Percentiles rank a stretch among this genome's conserved stretches.
These are phyloP conservation scores for Myxozyma kluyveri DNA, from an alignment of 805 yeast species.

Conservation along the genomic window DNA sequence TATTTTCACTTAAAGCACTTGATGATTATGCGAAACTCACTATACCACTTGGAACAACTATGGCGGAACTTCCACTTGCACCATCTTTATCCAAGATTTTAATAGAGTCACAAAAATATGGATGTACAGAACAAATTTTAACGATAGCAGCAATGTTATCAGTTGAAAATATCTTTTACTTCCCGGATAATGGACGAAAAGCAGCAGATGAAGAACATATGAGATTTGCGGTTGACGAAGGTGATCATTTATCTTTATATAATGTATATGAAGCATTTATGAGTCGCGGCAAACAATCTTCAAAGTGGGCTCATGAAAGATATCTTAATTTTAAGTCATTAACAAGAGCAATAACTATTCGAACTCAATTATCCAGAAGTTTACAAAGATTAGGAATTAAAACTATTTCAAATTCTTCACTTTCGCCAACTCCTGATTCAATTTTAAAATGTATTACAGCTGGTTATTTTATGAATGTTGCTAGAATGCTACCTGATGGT, in stretches of 20 bases:
- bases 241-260: conserved; percentile 75
- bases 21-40: conserved; percentile 68
- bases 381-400: conserved; percentile 11
- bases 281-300: conserved; percentile 38
- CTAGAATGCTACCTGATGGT: conserved; percentile 28
- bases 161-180: conserved; percentile 65
- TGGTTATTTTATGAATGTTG: conserved; percentile 29
- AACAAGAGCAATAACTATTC: conserved; percentile 62
- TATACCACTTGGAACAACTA: conserved; percentile 50
- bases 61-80: conserved; percentile 70
- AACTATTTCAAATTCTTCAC: not conserved
- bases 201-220: conserved; percentile 64
- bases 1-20: conserved; percentile 74
- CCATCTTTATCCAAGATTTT: conserved; percentile 68
- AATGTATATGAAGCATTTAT: conserved; percentile 41
- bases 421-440: conserved; percentile 1
- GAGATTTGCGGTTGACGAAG: conserved; percentile 66
- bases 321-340: conserved; percentile 64
- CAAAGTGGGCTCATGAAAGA: conserved; percentile 64
- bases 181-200: conserved; percentile 64
- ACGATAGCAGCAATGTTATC: conserved; percentile 76
- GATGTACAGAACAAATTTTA: conserved; percentile 65
- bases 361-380: conserved; percentile 49
- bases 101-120: conserved; percentile 52
- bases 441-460: conserved; percentile 23